Evolutionary conservation across 805 yeast genomes (phyloP).

Genomic region (Citeromyces matritensis): DNA sequence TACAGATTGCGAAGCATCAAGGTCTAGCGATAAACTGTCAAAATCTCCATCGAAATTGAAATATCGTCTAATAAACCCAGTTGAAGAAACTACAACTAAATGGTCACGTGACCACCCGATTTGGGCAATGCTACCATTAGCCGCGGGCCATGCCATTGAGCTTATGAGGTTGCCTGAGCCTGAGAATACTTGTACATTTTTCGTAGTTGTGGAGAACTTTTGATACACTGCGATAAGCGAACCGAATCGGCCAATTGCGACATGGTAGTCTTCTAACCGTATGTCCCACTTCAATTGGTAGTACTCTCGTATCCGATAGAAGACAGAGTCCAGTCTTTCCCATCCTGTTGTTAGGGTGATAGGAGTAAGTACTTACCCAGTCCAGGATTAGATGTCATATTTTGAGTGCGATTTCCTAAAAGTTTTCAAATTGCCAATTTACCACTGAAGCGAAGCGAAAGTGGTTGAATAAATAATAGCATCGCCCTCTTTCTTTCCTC

Average conservation of each 20-base stretch:
- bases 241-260: slow-evolving; percentile 34
- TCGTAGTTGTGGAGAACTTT: slow-evolving; percentile 7
- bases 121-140: slow-evolving; percentile 36
- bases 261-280: slow-evolving; percentile 23
- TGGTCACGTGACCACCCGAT: slow-evolving; percentile 41
- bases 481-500: too few species aligned
- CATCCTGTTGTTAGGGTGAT: slow-evolving; percentile 39
- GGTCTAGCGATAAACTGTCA: slow-evolving; percentile 28
- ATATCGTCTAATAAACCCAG: slow-evolving; percentile 41
- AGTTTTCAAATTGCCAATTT: too few species aligned
- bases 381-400: slow-evolving; percentile 12
- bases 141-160: slow-evolving; percentile 24
- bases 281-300: slow-evolving; percentile 38
- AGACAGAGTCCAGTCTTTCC: slow-evolving; percentile 66
- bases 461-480: too few species aligned
- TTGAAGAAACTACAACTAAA: slow-evolving; percentile 36
- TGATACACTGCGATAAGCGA: slow-evolving; percentile 41
- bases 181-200: slow-evolving; percentile 13
- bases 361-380: slow-evolving; percentile 9
- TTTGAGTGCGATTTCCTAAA: neutral
- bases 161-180: slow-evolving; percentile 16
- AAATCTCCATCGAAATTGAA: slow-evolving; percentile 56
- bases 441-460: too few species aligned
- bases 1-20: slow-evolving; percentile 12
- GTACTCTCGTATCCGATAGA: slow-evolving; percentile 38